Conservation (phyloP, 768 basidiomycete species). For the Paxillus involutus region DNA sequence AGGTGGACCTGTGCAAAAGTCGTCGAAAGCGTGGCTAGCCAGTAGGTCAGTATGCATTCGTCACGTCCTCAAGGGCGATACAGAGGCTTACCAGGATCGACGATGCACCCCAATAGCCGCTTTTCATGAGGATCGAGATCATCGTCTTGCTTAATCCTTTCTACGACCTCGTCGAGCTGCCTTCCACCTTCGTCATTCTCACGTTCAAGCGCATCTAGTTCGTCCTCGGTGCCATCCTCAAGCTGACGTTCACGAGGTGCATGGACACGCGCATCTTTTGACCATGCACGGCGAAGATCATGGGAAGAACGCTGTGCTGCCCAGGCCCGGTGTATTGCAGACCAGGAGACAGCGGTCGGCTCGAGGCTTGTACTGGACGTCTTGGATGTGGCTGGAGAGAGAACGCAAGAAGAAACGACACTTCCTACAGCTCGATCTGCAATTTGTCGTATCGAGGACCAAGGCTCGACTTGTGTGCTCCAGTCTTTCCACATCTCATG, state of each 20-base stretch:
- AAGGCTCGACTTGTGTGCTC: constrained; percentile 67
- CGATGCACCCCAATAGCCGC: constrained; percentile 78
- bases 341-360: constrained; percentile 65
- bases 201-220: constrained; percentile 30
- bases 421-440: constrained; percentile 77
- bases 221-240: constrained; percentile 33
- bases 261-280: constrained; percentile 47
- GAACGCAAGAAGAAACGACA: constrained; percentile 41
- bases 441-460: constrained; percentile 68
- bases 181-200: constrained; percentile 28
- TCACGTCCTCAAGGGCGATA: not conserved
- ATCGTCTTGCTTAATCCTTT: constrained; percentile 70
- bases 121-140: constrained; percentile 83
- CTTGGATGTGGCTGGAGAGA: constrained; percentile 15
- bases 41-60: constrained; percentile 6
- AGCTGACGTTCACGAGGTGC: constrained; percentile 36
- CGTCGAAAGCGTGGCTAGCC: constrained; percentile 69
- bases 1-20: constrained; percentile 88
- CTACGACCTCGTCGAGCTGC: constrained; percentile 66
- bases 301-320: constrained; percentile 47
- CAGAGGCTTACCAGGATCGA: constrained; percentile 63
- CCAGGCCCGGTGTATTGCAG: constrained; percentile 68
- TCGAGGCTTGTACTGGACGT: constrained; percentile 29
- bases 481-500: constrained; percentile 58
- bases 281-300: constrained; percentile 58